Evolutionary conservation across 164 flowering plant genomes (phyloP).

Genomic region (Echeveria elegans): DNA sequence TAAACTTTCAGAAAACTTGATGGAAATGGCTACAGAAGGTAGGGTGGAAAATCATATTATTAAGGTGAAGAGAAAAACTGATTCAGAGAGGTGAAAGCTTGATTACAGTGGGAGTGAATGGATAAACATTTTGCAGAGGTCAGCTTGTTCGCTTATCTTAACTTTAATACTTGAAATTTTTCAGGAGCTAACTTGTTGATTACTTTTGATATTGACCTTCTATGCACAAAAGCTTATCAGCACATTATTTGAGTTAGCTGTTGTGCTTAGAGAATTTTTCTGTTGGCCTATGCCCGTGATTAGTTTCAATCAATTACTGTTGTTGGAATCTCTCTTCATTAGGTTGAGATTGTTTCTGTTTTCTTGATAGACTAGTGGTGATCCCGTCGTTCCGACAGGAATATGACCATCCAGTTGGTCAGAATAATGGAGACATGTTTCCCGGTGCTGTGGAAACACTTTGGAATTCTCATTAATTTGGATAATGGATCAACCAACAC

Average conservation of each 20-base stretch:
- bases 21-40: slow-evolving; percentile 56
- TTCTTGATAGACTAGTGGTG: neutral
- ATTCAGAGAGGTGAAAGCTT: slow-evolving; percentile 16
- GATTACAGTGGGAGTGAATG: slow-evolving; percentile 36
- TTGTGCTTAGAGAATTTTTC: neutral
- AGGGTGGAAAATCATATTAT: slow-evolving; percentile 22
- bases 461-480: neutral
- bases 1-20: slow-evolving; percentile 68
- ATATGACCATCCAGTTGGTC: no score
- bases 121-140: slow-evolving; percentile 69
- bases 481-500: neutral
- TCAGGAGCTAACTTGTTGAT: neutral
- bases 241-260: neutral
- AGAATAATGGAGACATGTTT: slow-evolving; percentile 25
- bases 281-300: neutral
- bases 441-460: neutral
- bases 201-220: neutral
- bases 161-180: neutral
- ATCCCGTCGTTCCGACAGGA: no score
- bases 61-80: slow-evolving; percentile 15
- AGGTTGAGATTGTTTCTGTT: neutral
- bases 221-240: neutral
- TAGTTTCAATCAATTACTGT: neutral
- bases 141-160: slow-evolving; percentile 12
- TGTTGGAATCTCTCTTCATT: neutral